Evolutionary conservation across 2,329 filamentous ascomycete genomes (phyloP).

Genomic region (Fusarium chlamydosporum): DNA sequence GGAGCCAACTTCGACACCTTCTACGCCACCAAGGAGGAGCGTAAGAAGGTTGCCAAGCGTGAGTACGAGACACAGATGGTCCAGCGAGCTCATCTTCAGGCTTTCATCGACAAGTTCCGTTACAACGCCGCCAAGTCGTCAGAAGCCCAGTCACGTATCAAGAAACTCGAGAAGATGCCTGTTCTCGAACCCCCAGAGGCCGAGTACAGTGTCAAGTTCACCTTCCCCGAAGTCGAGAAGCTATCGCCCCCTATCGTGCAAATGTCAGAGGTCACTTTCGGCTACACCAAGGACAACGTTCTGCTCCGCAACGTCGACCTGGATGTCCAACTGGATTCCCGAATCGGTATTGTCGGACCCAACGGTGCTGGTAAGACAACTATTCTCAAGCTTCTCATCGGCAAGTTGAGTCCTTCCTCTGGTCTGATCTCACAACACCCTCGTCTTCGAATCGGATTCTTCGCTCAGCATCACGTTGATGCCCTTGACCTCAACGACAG

Average conservation of each 20-base stretch:
- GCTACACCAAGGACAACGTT: slow-evolving; percentile 83
- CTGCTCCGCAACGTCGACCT: slow-evolving; percentile 90
- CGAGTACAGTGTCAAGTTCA: slow-evolving; percentile 97
- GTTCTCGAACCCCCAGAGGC: slow-evolving; percentile 89
- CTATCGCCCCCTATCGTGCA: slow-evolving; percentile 97
- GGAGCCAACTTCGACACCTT: slow-evolving; percentile 97
- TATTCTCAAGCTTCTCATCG: slow-evolving; percentile 96
- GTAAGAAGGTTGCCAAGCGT: slow-evolving; percentile 94
- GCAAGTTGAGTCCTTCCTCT: slow-evolving; percentile 80
- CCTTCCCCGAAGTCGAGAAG: slow-evolving; percentile 97
- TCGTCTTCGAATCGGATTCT: slow-evolving; percentile 92
- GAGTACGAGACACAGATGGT: slow-evolving; percentile 99
- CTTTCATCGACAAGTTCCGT: slow-evolving; percentile 99
- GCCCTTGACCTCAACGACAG: slow-evolving; percentile 90
- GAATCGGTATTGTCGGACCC: slow-evolving; percentile 98
- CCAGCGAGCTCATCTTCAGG: slow-evolving; percentile 91
- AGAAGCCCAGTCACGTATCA: slow-evolving; percentile 98
- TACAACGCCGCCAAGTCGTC: slow-evolving; percentile 99
- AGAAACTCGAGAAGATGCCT: slow-evolving; percentile 98
- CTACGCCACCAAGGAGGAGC: slow-evolving; percentile 97
- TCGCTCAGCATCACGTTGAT: slow-evolving; percentile 98
- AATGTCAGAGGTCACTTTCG: slow-evolving; percentile 93
- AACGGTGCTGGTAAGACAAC: slow-evolving; percentile 99
- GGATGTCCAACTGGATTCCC: slow-evolving; percentile 96
- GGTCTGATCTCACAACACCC: slow-evolving; percentile 92